Percentiles rank a stretch among this genome's conserved stretches.
phyloP scores from a whole-genome alignment of 1,139 yeast genomes.

The Saccharomyces hybrid region DNA sequence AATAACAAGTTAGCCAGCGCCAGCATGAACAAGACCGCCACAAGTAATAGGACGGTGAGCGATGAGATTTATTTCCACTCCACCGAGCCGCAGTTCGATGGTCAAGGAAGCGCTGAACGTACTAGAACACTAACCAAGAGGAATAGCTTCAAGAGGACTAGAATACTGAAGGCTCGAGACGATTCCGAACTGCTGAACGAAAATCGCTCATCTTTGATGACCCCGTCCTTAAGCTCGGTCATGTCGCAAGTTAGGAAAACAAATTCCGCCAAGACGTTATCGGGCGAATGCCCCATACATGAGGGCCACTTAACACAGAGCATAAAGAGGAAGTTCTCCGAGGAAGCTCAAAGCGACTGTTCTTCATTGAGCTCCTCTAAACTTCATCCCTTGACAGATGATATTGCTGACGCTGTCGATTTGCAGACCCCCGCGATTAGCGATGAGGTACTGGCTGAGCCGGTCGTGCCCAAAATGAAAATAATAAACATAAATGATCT shows the following conservation, averaged over 20 bases:
- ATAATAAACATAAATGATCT: conserved; percentile 21
- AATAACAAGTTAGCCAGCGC: neutral
- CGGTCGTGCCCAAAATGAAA: conserved; percentile 14
- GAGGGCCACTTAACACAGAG: neutral
- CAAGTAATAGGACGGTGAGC: neutral
- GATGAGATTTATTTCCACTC: neutral
- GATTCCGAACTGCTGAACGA: neutral
- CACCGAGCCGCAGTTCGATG: neutral
- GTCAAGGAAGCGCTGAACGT: neutral
- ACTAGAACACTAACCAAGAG: neutral
- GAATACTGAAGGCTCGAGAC: neutral
- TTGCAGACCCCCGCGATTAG: conserved; percentile 1
- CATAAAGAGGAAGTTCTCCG: conserved; percentile 8
- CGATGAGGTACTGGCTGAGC: neutral
- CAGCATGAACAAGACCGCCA: neutral
- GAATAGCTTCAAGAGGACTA: neutral
- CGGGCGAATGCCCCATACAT: conserved; percentile 2
- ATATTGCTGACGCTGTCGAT: conserved; percentile 8
- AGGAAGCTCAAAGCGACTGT: conserved; percentile 6
- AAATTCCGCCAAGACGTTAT: conserved; percentile 4
- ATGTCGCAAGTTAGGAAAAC: conserved; percentile 14
- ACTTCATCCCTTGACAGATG: conserved; percentile 2
- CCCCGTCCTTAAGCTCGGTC: conserved; percentile 22
- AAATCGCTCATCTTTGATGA: conserved; percentile 6
- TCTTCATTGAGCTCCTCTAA: conserved; percentile 2